Evolutionary conservation across 2,329 filamentous ascomycete genomes (phyloP).

Genomic region (Trichoderma koningii): DNA sequence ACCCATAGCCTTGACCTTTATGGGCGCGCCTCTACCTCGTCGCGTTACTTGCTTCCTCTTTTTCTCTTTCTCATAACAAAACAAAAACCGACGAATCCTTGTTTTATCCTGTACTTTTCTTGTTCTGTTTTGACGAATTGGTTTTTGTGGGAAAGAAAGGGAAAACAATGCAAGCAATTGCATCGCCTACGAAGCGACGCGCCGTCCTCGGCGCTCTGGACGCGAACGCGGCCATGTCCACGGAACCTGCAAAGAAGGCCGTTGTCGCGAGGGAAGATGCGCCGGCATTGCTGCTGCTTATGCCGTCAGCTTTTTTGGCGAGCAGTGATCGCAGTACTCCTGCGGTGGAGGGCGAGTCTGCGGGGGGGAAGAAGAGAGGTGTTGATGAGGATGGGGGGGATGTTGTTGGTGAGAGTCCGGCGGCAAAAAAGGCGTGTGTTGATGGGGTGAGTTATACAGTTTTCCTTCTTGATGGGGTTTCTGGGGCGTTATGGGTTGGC

Average conservation of each 20-base stretch:
- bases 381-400: slow-evolving; percentile 36
- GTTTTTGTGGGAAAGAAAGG: not conserved
- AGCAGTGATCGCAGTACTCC: slow-evolving; percentile 29
- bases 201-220: slow-evolving; percentile 51
- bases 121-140: not conserved
- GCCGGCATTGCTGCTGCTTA: not conserved
- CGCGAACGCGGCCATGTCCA: slow-evolving; percentile 44
- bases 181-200: slow-evolving; percentile 51
- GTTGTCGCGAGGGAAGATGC: too few species aligned
- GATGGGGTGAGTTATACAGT: slow-evolving; percentile 35
- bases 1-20: too few species aligned
- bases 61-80: not conserved
- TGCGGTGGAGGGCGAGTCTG: slow-evolving; percentile 26
- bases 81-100: not conserved
- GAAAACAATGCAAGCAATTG: slow-evolving; percentile 21
- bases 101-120: not conserved
- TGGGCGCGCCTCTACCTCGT: too few species aligned
- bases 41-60: too few species aligned
- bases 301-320: slow-evolving; percentile 13
- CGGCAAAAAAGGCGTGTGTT: slow-evolving; percentile 41
- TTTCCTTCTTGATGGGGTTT: not conserved
- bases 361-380: slow-evolving; percentile 36
- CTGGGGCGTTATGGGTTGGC: not conserved
- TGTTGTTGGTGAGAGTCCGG: slow-evolving; percentile 33
- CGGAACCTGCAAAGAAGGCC: slow-evolving; percentile 11